Evolutionary conservation across 805 yeast species (phyloP).

Genomic region (Cyberlindnera maclurae): DNA sequence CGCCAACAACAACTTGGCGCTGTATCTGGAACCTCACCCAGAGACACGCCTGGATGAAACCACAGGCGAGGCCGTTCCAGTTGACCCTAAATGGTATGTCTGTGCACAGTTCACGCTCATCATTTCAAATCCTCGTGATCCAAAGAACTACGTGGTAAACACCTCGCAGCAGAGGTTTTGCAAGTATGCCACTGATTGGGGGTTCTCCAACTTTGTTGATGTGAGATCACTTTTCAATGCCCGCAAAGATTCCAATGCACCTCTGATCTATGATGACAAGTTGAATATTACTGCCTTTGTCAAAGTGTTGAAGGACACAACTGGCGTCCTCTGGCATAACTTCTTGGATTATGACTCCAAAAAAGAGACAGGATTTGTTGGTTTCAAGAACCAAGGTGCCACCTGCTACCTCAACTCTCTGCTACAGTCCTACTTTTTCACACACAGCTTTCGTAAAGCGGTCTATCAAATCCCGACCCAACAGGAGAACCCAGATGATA

Average conservation of each 20-base stretch:
- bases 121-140: conserved; percentile 74
- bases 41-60: conserved; percentile 21
- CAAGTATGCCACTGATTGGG: conserved; percentile 86
- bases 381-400: conserved; percentile 95
- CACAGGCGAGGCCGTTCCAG: conserved; percentile 24
- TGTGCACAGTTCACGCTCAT: conserved; percentile 88
- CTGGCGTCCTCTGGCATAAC: conserved; percentile 93
- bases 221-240: conserved; percentile 27
- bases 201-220: conserved; percentile 75
- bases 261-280: conserved; percentile 40
- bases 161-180: conserved; percentile 75
- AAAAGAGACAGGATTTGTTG: conserved; percentile 82
- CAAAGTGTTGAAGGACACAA: conserved; percentile 74
- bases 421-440: conserved; percentile 83
- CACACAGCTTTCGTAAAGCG: conserved; percentile 71
- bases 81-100: conserved; percentile 65
- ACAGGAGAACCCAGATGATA: conserved; percentile 40
- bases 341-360: conserved; percentile 81
- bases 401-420: conserved; percentile 94
- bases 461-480: conserved; percentile 89
- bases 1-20: conserved; percentile 50
- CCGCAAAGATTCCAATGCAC: conserved; percentile 27
- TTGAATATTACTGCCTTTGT: conserved; percentile 73
- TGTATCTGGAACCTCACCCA: conserved; percentile 71
- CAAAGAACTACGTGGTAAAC: conserved; percentile 50